Base-by-base conservation (phyloP, 192 early-diverging fungal species). In the Coemansia interrupta region DNA sequence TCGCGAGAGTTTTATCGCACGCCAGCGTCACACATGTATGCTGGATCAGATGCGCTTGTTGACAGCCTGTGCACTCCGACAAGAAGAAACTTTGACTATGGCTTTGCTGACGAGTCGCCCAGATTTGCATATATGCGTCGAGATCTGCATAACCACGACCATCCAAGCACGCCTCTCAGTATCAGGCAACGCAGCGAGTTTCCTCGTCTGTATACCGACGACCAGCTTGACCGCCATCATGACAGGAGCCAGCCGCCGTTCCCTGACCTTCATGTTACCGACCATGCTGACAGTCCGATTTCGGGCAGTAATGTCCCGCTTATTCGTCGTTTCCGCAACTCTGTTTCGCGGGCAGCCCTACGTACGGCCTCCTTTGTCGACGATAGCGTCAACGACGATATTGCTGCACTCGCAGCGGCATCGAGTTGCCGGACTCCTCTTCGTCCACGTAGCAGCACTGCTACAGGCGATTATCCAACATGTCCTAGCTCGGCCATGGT, bases 281-380 rank as follows among this genome's bases (percentile, higher is more conserved):
- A 20, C 3, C 5, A 28, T 11, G 48, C 48, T 15, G 48, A 26
- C 14, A 42, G 39, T 22, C 23, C 47, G 22, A 18, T 49, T 14
- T 24, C 18, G 10, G 46, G 36, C 17, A 49, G 58, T 15, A 63
- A 46, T 24, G 43, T 42, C 11, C 45, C 53, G 3, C 36, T 48
- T 46, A 55, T 63, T 22, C 53, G 53, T 19, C 61, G 38, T 50
- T 39, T 56, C 28, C 54, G 63, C 36, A 60, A 57, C 58, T 59
- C 63, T 2, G 62, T 61, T 14, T 61, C 57, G 22, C 62, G 63
- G 13, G 69, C 47, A 14, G 58, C 47, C 13, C 58, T 65, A 18
- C 56, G 48, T 15, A 65, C 69, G 3, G 69, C 62, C 2, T 71
- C 69, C 0, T 50, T 65, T 59, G 62, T 71, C 0, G 69, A 71